phyloP scores from a whole-genome alignment of 108 stramenopile genomes.

The Skeletonema menzelii region DNA sequence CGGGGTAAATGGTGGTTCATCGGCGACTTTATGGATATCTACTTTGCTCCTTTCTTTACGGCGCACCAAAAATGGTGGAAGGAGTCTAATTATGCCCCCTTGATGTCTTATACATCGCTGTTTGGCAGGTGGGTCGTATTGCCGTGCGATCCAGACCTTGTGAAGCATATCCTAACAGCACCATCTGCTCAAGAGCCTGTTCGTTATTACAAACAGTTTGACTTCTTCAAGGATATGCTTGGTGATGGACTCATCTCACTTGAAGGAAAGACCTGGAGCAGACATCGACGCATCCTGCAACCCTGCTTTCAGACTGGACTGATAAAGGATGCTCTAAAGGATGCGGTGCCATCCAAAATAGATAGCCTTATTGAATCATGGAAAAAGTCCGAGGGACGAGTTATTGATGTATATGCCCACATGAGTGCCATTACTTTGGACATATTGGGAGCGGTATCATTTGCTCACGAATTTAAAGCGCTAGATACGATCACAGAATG shows the following conservation, averaged over 20 bases:
- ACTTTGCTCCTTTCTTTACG: slow-evolving; percentile 30
- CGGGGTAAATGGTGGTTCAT: slow-evolving; percentile 19
- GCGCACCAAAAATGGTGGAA: slow-evolving; percentile 47
- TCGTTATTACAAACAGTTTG: slow-evolving; percentile 32
- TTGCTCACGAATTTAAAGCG: slow-evolving; percentile 50
- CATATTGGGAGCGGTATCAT: slow-evolving; percentile 49
- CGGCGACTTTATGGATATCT: slow-evolving; percentile 25
- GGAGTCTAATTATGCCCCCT: slow-evolving; percentile 12
- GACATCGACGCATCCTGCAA: slow-evolving; percentile 56
- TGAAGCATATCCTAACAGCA: slow-evolving; percentile 38
- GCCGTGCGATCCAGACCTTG: slow-evolving; percentile 29
- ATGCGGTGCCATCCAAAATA: slow-evolving; percentile 16
- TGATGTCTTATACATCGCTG: slow-evolving; percentile 39
- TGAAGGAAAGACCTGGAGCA: slow-evolving; percentile 51
- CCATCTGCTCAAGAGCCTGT: slow-evolving; percentile 21
- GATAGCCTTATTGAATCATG: slow-evolving; percentile 37
- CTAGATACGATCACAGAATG: slow-evolving; percentile 36
- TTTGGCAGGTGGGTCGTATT: slow-evolving; percentile 30
- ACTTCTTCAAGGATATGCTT: slow-evolving; percentile 13
- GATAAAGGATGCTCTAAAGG: slow-evolving; percentile 28
- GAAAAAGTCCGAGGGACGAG: slow-evolving; percentile 32
- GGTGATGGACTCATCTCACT: slow-evolving; percentile 49
- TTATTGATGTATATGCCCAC: slow-evolving; percentile 46
- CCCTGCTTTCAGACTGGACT: slow-evolving; percentile 42
- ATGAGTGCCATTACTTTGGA: slow-evolving; percentile 52